phyloP scores from a whole-genome alignment of 441 rosid species.

The Syzygium malaccense region DNA sequence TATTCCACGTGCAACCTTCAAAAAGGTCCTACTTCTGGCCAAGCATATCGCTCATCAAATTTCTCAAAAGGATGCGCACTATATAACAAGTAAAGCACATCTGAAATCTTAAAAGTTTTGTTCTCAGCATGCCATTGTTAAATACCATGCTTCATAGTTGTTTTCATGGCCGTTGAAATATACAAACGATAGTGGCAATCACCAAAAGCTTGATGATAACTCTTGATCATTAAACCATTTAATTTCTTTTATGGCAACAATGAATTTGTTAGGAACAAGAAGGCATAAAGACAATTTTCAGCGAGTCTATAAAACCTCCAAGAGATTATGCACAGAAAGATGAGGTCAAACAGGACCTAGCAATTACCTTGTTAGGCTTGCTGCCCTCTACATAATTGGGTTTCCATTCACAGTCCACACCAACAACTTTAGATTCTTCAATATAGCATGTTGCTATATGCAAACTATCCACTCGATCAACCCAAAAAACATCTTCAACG shows the following conservation, averaged over 20 bases:
- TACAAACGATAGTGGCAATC: not conserved
- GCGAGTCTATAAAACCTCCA: not conserved
- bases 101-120: not conserved
- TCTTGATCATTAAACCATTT: not conserved
- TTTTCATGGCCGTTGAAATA: not conserved
- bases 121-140: not conserved
- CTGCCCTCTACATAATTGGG: conserved; percentile 73
- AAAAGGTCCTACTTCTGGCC: not conserved
- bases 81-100: not conserved
- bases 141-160: not conserved
- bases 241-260: not conserved
- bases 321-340: not conserved
- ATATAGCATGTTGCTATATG: conserved; percentile 41
- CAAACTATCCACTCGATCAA: conserved; percentile 59
- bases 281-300: not conserved
- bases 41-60: not conserved
- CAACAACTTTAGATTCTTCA: conserved; percentile 69
- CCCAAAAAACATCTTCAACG: conserved; percentile 64
- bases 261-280: not conserved
- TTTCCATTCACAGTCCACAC: conserved; percentile 96
- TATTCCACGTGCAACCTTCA: not conserved
- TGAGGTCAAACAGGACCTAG: not conserved
- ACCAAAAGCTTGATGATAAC: not conserved
- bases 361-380: conserved; percentile 64
- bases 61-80: not conserved